Evolutionary conservation across 805 yeast species (phyloP).

Genomic region (Zygosaccharomyces gambellarensis): DNA sequence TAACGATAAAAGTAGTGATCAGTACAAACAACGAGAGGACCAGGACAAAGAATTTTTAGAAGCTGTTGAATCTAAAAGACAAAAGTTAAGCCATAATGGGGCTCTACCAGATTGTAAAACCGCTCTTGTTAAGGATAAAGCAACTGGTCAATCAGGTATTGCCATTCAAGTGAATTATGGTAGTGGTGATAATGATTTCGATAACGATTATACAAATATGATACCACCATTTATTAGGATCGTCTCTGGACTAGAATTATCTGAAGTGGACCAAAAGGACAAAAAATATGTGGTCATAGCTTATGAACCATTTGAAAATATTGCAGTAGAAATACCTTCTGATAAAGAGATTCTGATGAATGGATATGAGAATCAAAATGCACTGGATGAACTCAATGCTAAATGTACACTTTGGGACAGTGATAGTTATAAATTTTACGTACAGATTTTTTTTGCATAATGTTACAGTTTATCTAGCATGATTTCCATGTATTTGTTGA

Average conservation of each 20-base stretch:
- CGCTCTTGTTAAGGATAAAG: conserved; percentile 62
- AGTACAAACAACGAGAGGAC: conserved; percentile 10
- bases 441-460: conserved; percentile 57
- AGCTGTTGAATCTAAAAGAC: conserved; percentile 18
- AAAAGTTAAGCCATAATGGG: conserved; percentile 16
- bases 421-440: conserved; percentile 60
- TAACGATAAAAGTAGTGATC: conserved; percentile 28
- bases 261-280: conserved; percentile 44
- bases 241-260: conserved; percentile 72
- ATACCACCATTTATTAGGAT: conserved; percentile 59
- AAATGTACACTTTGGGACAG: conserved; percentile 69
- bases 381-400: conserved; percentile 34
- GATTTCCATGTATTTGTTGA: conserved; percentile 42
- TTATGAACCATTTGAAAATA: conserved; percentile 87
- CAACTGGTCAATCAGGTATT: conserved; percentile 57
- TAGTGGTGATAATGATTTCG: background rate
- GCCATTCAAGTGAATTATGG: conserved; percentile 51
- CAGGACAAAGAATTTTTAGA: conserved; percentile 25
- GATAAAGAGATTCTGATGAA: conserved; percentile 42
- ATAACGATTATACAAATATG: conserved; percentile 17
- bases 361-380: conserved; percentile 28
- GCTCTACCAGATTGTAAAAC: conserved; percentile 60
- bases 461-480: conserved; percentile 19
- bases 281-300: conserved; percentile 63
- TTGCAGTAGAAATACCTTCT: conserved; percentile 70